Evolutionary conservation across 73 alveolate genomes (phyloP).

Genomic region (Stentor roeselii): DNA sequence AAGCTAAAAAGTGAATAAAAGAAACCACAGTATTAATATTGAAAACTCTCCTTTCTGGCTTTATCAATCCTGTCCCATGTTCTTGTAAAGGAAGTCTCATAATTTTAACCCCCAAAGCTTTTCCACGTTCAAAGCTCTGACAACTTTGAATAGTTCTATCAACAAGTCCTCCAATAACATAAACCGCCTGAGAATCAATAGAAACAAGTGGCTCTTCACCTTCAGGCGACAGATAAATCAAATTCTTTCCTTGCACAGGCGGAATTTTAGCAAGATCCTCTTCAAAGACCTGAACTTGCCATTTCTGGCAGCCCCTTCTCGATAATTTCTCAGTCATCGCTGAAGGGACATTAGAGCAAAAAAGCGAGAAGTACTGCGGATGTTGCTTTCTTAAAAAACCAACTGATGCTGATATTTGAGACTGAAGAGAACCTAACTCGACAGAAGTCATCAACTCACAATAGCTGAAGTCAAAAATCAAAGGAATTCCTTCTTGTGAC

Average conservation of each 20-base stretch:
- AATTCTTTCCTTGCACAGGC: neutral
- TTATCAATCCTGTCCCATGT: neutral
- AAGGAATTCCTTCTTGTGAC: neutral
- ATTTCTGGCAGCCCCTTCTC: neutral
- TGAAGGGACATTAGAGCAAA: conserved; percentile 17
- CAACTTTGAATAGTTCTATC: conserved; percentile 14
- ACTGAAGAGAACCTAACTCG: neutral
- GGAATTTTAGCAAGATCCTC: conserved; percentile 12
- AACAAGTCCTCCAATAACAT: conserved; percentile 31
- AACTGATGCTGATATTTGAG: neutral
- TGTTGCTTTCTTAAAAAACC: conserved; percentile 12
- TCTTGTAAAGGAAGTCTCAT: conserved; percentile 10
- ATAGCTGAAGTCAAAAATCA: conserved; percentile 19
- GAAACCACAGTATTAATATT: conserved; percentile 24
- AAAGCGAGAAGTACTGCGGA: neutral
- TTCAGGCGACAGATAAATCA: conserved; percentile 20
- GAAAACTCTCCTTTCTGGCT: neutral
- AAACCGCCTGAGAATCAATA: neutral
- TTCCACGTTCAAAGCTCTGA: neutral
- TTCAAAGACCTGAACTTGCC: neutral
- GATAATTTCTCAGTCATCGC: neutral
- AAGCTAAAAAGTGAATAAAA: neutral
- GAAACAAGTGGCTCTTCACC: conserved; percentile 24
- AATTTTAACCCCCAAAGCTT: neutral
- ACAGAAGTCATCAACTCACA: neutral